Evolutionary conservation across 176 grass and related monocot genomes (phyloP).

Genomic region (Bothriochloa decipiens): DNA sequence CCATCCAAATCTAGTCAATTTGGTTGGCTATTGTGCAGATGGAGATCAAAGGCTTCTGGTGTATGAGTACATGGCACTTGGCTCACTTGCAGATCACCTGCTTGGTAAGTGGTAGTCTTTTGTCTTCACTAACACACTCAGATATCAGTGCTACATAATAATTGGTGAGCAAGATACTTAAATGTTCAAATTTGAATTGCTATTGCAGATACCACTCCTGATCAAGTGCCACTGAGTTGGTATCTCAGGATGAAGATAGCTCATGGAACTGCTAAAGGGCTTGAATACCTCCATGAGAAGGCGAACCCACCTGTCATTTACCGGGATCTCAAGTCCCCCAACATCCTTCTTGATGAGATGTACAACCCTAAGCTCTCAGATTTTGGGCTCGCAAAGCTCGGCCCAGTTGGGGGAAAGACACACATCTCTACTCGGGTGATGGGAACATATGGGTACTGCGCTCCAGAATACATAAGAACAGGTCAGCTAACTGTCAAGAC

Average conservation of each 20-base stretch:
- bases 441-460: slow-evolving; percentile 89
- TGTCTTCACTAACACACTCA: slow-evolving; percentile 4
- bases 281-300: slow-evolving; percentile 90
- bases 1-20: slow-evolving; percentile 85
- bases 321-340: slow-evolving; percentile 84
- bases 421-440: slow-evolving; percentile 72
- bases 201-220: slow-evolving; percentile 54
- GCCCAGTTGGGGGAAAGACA: slow-evolving; percentile 46
- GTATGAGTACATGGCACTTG: slow-evolving; percentile 87
- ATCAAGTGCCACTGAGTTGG: slow-evolving; percentile 77
- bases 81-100: slow-evolving; percentile 76
- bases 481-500: slow-evolving; percentile 76
- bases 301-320: slow-evolving; percentile 71
- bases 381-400: slow-evolving; percentile 82
- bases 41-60: slow-evolving; percentile 90
- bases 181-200: slow-evolving; percentile 7
- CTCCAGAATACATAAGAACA: slow-evolving; percentile 77
- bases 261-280: slow-evolving; percentile 73
- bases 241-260: slow-evolving; percentile 86
- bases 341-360: slow-evolving; percentile 76
- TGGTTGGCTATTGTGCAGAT: slow-evolving; percentile 88
- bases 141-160: neutral
- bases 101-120: slow-evolving; percentile 55
- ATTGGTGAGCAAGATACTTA: slow-evolving; percentile 1
- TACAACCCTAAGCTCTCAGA: slow-evolving; percentile 89